Evolutionary conservation across 306 rosid genomes (phyloP).

Genomic region (Glycine tomentella): DNA sequence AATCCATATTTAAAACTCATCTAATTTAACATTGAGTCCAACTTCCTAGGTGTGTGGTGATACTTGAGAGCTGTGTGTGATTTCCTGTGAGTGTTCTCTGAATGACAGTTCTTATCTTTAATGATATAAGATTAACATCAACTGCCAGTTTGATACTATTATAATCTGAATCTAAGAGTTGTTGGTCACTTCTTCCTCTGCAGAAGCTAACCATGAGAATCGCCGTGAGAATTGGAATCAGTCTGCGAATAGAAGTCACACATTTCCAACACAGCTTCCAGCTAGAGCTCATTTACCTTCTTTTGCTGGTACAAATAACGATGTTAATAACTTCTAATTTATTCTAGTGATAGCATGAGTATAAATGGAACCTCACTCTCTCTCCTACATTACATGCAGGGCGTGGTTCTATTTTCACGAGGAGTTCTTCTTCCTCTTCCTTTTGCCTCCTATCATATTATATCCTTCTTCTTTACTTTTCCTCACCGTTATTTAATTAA

Average conservation of each 20-base stretch:
- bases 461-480: constrained; percentile 54
- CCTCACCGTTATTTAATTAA: neutral
- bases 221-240: constrained; percentile 74
- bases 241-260: no score
- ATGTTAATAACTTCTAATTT: neutral
- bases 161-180: constrained; percentile 36
- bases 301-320: constrained; percentile 66
- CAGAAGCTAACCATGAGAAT: constrained; percentile 64
- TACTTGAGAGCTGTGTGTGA: no score
- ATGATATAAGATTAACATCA: no score
- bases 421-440: constrained; percentile 79
- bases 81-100: no score
- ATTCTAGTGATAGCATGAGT: no score
- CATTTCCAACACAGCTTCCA: constrained; percentile 93
- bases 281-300: constrained; percentile 90
- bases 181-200: constrained; percentile 31
- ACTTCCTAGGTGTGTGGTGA: no score
- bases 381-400: constrained; percentile 27
- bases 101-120: no score
- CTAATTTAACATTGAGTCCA: neutral
- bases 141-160: constrained; percentile 14
- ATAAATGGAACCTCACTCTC: no score
- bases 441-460: constrained; percentile 87
- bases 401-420: constrained; percentile 91
- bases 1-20: constrained; percentile 7